These are phyloP conservation scores for Capsicum pubescens DNA, from an alignment of 257 asterid genomes.

Conservation along the genomic window DNA sequence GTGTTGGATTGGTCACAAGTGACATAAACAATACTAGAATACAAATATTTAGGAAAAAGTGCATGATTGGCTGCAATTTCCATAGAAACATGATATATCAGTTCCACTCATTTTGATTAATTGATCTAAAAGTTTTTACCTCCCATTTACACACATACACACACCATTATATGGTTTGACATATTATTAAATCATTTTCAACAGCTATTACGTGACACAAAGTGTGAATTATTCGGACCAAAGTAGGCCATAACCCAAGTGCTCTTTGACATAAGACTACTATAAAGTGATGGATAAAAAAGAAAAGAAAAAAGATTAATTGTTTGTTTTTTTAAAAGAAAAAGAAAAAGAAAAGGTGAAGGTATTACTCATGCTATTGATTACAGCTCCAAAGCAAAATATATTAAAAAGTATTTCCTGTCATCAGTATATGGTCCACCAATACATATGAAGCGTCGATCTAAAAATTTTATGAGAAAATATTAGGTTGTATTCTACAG, in stretches of 20 bases:
- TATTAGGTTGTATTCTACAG: not conserved
- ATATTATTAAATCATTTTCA: conserved; percentile 27
- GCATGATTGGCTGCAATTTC: too few species aligned
- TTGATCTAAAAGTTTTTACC: not conserved
- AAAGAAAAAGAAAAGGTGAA: not conserved
- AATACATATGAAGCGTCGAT: too few species aligned
- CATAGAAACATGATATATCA: too few species aligned
- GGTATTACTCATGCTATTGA: not conserved
- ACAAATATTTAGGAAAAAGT: too few species aligned
- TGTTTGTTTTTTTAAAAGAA: not conserved
- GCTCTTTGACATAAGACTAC: conserved; percentile 11
- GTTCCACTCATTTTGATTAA: not conserved
- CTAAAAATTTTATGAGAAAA: not conserved
- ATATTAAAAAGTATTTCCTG: not conserved
- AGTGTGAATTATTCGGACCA: conserved; percentile 36
- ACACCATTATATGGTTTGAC: not conserved
- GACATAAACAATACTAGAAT: too few species aligned
- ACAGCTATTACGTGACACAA: conserved; percentile 21
- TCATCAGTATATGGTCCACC: not conserved
- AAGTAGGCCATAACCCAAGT: conserved; percentile 19
- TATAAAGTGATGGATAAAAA: not conserved
- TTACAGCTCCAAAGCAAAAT: not conserved
- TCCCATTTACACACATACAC: not conserved
- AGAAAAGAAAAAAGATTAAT: not conserved
- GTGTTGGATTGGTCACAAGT: too few species aligned